Evolutionary conservation across 2,329 filamentous ascomycete genomes (phyloP).

Genomic region (Fusarium concolor): DNA sequence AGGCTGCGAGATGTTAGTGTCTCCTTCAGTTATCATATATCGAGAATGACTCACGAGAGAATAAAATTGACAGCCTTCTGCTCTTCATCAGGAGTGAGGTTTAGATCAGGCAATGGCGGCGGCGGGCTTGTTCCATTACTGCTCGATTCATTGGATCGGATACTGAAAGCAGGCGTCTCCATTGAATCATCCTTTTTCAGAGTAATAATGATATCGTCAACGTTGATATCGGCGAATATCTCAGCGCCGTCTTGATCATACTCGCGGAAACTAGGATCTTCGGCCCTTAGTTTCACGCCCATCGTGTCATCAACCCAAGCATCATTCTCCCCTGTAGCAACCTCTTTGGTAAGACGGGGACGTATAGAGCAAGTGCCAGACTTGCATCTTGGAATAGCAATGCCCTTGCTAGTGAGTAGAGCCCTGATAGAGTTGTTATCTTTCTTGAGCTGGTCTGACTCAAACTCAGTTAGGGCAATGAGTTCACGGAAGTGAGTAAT

Average conservation of each 20-base stretch:
- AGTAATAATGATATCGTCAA: constrained; percentile 55
- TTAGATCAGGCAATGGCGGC: constrained; percentile 36
- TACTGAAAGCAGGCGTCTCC: constrained; percentile 57
- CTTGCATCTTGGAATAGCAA: constrained; percentile 29
- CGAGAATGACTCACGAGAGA: constrained; percentile 57
- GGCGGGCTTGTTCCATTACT: constrained; percentile 35
- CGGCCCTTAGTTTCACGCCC: background rate
- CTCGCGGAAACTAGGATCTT: constrained; percentile 1
- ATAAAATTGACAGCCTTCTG: constrained; percentile 65
- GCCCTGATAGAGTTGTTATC: constrained; percentile 60
- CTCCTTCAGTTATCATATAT: background rate
- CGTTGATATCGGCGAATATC: constrained; percentile 51
- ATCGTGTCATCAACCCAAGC: constrained; percentile 38
- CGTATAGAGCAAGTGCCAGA: constrained; percentile 13
- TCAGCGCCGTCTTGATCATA: constrained; percentile 35
- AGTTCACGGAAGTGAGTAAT: constrained; percentile 60
- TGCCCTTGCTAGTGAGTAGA: constrained; percentile 48
- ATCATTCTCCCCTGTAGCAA: constrained; percentile 18
- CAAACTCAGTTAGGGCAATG: constrained; percentile 57
- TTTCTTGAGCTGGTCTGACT: constrained; percentile 51
- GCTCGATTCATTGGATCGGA: constrained; percentile 49
- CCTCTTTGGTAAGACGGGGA: background rate
- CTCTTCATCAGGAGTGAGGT: constrained; percentile 55
- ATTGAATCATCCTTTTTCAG: constrained; percentile 57
- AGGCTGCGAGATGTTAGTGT: constrained; percentile 52